Base-by-base conservation (phyloP, 2,329 filamentous ascomycete genomes). In the Penicillium sclerotigenum region DNA sequence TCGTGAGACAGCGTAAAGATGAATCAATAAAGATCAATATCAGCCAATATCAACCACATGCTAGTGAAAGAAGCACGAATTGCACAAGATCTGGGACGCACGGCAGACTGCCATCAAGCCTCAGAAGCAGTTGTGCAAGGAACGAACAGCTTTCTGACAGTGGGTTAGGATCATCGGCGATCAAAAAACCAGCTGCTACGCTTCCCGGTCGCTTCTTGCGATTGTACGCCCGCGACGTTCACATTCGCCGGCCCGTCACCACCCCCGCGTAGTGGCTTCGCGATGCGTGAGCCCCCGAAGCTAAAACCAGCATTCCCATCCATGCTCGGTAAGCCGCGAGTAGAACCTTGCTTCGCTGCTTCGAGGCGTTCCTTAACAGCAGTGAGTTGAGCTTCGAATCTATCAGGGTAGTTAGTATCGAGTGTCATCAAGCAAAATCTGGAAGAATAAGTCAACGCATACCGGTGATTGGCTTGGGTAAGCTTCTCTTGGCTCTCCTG, bases 401-500 rank as follows among this genome's bases (percentile, higher is more conserved):
- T 97, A 72, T 54, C 6, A 20, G 34, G 13, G 33, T 13, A 18
- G 45, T 63, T 52, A 65, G 62, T 28, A 56, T 60, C 54, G 52
- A 56, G 46, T 2, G 14, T 18, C 14, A 37, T 26, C 20, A 51
- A 57, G 42, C 41, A 36, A 33, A 58, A 55, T 34, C 28, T 28
- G 59, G 53, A 54, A 50, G 47, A 33, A 56, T 16, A 6, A 13
- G 37, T 31, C 8, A 34, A 34, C 3, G 82, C 87, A 68, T 87
- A 97, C 94, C 95, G 89, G 79, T 97, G 93, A 75, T 97, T 99
- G 38, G 94, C 92, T 59, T 93, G 89, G 31, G 93, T 96, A 73
- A 99, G 84, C 80, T 99, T 99, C 81, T 99, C 94, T 79, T 99
- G 94, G 71, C 91, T 96, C 75, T 99, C 94, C 74, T 96, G 91